Base-by-base conservation (phyloP, 192 early-diverging fungal species). In the Funneliformis geosporum region DNA sequence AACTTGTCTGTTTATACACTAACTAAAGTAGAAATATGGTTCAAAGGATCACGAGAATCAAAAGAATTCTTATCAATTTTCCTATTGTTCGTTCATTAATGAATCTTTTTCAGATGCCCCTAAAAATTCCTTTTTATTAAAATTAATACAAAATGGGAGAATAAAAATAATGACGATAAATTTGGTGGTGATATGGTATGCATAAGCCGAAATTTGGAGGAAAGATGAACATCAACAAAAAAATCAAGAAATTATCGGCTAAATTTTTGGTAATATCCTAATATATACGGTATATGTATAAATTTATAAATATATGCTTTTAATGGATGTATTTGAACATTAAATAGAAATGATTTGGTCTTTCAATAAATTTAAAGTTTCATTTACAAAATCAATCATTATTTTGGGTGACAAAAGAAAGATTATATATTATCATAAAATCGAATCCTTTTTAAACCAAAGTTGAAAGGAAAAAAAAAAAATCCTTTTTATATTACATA, bases 21-120 rank as follows among this genome's bases (percentile, higher is more conserved):
- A 55, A 55, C 50, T 55, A 55, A 55, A 55, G 50, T 55, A 55
- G 50, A 55, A 55, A 55, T 55, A 55, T 55, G 16, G 50, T 55
- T 55, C 50, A 55, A 55, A 55, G 33, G 33, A 33, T 33, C 33
- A 33, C 33, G 33, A 33, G 33, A 21, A 55, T 55, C 14, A 16
- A 55, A 55, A 55, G 50, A 55, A 55, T 55, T 55, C 50, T 55
- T 55, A 55, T 55, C 50, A 55, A 55, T 55, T 55, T 55, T 55
- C 50, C 50, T 55, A 55, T 55, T 55, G 50, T 55, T 55, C 50
- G 50, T 55, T 55, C 50, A 55, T 55, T 55, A 55, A 55, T 10
- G 46, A 47, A 47, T 47, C 46, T 47, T 47, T 47, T 55, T 55
- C 14, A 55, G 50, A 55, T 55, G 5, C 50, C 46, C 50, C 50